These are phyloP conservation scores for Auxenochlorella pyrenoidosa DNA, from an alignment of 139 green algal genomes.

Conservation along the genomic window DNA sequence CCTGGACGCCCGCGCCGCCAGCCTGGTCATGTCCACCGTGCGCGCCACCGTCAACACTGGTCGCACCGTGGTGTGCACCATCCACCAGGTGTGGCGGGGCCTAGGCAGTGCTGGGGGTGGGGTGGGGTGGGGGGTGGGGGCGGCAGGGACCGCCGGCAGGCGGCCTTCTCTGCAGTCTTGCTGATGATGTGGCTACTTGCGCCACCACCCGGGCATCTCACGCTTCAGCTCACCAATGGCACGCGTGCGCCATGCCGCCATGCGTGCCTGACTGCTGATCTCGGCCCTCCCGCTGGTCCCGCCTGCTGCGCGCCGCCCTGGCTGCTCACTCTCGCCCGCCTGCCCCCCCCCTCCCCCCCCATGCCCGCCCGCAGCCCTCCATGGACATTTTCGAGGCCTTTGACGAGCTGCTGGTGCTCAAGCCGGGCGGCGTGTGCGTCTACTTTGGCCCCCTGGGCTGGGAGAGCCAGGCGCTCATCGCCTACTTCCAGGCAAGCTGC, in stretches of 20 bases:
- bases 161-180: too few relatives aligned
- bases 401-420: constrained; percentile 69
- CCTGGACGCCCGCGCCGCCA: constrained; percentile 68
- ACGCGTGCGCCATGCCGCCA: too few relatives aligned
- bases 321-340: too few relatives aligned
- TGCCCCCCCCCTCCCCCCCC: background rate
- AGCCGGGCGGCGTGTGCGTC: constrained; percentile 57
- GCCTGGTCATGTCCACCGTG: constrained; percentile 69
- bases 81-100: constrained; percentile 56
- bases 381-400: constrained; percentile 65
- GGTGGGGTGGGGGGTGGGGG: too few relatives aligned
- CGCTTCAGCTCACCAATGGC: too few relatives aligned
- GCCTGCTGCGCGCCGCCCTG: too few relatives aligned
- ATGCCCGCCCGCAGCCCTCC: constrained; percentile 24
- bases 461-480: constrained; percentile 44
- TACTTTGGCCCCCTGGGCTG: constrained; percentile 58
- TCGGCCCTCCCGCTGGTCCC: too few relatives aligned
- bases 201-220: too few relatives aligned
- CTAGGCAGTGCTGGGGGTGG: too few relatives aligned
- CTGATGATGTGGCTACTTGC: too few relatives aligned
- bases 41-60: constrained; percentile 61
- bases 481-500: constrained; percentile 51
- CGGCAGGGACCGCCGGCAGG: too few relatives aligned
- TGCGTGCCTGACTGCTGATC: too few relatives aligned
- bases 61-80: constrained; percentile 64